Percentiles rank a stretch among this genome's conserved stretches.
These are phyloP conservation scores for Kwoniella botswanensis DNA, from an alignment of 768 basidiomycete species.

Conservation along the genomic window DNA sequence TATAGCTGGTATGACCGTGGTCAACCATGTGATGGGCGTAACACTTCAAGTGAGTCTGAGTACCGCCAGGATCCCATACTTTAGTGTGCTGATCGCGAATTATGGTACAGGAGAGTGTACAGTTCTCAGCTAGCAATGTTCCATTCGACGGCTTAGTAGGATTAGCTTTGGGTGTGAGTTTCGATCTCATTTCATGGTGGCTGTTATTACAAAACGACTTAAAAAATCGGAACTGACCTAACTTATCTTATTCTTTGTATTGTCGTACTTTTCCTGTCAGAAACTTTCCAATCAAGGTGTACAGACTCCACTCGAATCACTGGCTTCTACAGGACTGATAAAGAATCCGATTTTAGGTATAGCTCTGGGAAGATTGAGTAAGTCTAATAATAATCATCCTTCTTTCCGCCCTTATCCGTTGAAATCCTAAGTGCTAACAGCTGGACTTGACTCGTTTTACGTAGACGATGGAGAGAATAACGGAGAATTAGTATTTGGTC, in stretches of 20 bases:
- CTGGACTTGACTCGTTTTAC: neutral
- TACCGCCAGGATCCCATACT: constrained; percentile 11
- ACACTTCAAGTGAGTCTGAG: constrained; percentile 64
- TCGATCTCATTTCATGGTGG: constrained; percentile 48
- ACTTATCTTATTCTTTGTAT: too few relatives aligned
- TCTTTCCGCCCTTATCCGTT: too few relatives aligned
- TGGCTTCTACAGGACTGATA: constrained; percentile 68
- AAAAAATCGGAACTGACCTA: too few relatives aligned
- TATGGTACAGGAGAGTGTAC: constrained; percentile 32
- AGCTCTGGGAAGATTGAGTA: constrained; percentile 73
- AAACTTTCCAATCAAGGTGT: constrained; percentile 69
- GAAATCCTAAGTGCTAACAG: neutral
- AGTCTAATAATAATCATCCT: neutral
- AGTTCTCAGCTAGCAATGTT: constrained; percentile 38
- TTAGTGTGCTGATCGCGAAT: too few relatives aligned
- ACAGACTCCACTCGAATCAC: constrained; percentile 73
- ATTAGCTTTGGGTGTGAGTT: constrained; percentile 25
- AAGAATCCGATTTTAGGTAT: constrained; percentile 72
- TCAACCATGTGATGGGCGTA: constrained; percentile 71
- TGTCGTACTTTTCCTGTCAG: constrained; percentile 1
- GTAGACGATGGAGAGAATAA: constrained; percentile 37
- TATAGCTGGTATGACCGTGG: constrained; percentile 69
- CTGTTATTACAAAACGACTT: constrained; percentile 56
- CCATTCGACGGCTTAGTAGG: constrained; percentile 63
- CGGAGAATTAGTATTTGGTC: constrained; percentile 82